These are phyloP conservation scores for Rubia peregrina DNA, from an alignment of 305 asterid species.

Conservation along the genomic window DNA sequence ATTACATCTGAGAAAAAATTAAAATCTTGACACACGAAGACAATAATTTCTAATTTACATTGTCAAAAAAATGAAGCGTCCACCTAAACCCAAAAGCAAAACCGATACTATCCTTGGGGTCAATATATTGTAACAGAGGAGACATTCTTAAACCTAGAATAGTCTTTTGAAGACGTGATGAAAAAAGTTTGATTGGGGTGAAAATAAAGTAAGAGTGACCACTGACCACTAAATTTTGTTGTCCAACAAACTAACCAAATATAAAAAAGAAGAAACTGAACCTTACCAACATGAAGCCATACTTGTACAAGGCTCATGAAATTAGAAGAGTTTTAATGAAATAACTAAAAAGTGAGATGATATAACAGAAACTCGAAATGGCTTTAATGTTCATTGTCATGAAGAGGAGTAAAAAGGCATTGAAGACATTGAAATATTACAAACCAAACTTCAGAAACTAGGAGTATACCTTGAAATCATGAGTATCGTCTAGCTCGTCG, in stretches of 20 bases:
- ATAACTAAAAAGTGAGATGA: background rate
- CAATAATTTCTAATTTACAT: background rate
- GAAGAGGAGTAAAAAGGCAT: background rate
- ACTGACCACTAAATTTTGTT: background rate
- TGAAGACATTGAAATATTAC: background rate
- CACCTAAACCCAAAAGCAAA: background rate
- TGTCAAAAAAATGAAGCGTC: background rate
- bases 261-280: constrained; percentile 3
- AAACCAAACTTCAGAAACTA: constrained; percentile 10
- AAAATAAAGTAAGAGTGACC: background rate
- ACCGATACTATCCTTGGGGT: background rate
- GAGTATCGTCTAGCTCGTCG: constrained; percentile 84
- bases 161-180: background rate
- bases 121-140: background rate
- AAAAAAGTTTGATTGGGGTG: background rate
- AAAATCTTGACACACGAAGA: too few relatives aligned
- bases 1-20: background rate
- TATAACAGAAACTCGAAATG: background rate
- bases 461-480: constrained; percentile 66
- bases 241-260: background rate
- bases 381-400: background rate
- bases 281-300: background rate
- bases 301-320: background rate
- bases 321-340: background rate
- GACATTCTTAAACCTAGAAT: background rate